Conservation (phyloP, 192 early-diverging fungal genomes). For the Coemansia sp. region DNA sequence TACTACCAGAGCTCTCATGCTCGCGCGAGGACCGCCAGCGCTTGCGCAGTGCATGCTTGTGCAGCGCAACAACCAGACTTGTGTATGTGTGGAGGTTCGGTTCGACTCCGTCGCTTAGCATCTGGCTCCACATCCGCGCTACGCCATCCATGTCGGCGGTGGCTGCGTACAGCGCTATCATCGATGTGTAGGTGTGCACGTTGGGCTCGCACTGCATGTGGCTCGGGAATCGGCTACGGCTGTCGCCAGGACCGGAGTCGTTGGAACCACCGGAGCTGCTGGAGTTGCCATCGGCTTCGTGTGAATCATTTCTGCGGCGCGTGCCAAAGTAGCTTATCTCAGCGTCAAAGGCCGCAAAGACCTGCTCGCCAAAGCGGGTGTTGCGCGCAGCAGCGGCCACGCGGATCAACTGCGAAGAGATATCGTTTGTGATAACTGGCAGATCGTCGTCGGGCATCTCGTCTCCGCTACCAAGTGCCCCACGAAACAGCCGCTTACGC, state of each 20-base stretch:
- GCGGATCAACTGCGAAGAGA: constrained; percentile 43
- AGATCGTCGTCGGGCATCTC: constrained; percentile 1
- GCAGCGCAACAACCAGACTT: constrained; percentile 35
- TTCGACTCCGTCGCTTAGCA: constrained; percentile 34
- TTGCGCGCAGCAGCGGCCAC: constrained; percentile 39
- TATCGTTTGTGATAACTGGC: constrained; percentile 48
- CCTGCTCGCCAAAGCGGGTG: constrained; percentile 42
- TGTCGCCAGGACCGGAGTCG: not conserved
- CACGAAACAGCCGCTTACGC: not conserved
- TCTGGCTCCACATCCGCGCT: constrained; percentile 29
- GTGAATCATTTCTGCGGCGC: not conserved
- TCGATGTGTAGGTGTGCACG: constrained; percentile 46
- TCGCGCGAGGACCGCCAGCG: constrained; percentile 29
- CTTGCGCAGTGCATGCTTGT: constrained; percentile 41
- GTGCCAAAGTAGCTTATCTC: constrained; percentile 2
- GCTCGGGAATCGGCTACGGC: constrained; percentile 16
- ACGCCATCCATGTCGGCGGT: constrained; percentile 26
- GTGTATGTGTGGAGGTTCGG: constrained; percentile 48
- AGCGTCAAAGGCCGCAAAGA: constrained; percentile 32
- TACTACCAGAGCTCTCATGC: not conserved
- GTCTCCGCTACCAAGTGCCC: not conserved
- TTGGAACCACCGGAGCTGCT: not conserved
- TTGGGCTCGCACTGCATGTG: constrained; percentile 48
- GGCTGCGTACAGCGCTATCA: constrained; percentile 44
- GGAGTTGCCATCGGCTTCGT: not conserved